These are phyloP conservation scores for Biscogniauxia mediterranea DNA, from an alignment of 2,329 filamentous ascomycete genomes.

Conservation along the genomic window DNA sequence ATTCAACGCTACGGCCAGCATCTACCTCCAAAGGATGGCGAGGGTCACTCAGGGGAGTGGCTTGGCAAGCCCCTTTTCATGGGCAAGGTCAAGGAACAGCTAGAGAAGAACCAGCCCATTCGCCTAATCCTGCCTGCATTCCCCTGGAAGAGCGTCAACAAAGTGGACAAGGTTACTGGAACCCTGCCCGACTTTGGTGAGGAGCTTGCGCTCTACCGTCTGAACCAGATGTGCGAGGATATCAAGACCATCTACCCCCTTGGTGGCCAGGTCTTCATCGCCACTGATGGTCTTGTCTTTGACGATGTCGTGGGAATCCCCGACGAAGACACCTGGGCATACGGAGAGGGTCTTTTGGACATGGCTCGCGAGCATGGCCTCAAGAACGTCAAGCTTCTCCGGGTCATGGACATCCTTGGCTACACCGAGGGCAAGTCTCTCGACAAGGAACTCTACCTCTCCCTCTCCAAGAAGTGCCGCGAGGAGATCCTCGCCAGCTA, in stretches of 20 bases:
- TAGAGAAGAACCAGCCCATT: constrained; percentile 1
- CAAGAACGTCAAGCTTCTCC: constrained; percentile 43
- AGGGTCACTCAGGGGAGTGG: neutral
- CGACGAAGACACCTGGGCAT: constrained; percentile 47
- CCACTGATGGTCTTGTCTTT: constrained; percentile 53
- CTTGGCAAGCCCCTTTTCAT: constrained; percentile 5
- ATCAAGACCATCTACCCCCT: constrained; percentile 45
- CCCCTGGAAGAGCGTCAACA: constrained; percentile 58
- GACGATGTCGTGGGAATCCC: constrained; percentile 51
- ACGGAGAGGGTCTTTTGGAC: constrained; percentile 43
- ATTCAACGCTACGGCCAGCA: constrained; percentile 4
- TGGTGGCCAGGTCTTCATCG: constrained; percentile 47
- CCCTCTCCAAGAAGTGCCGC: constrained; percentile 47
- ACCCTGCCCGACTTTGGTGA: constrained; percentile 51
- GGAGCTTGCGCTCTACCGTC: constrained; percentile 46
- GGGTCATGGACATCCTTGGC: constrained; percentile 45
- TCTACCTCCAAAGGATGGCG: neutral
- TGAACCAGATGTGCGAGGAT: constrained; percentile 46
- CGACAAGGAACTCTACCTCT: constrained; percentile 46
- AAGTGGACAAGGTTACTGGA: constrained; percentile 49
- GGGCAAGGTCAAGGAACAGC: neutral
- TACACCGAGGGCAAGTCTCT: constrained; percentile 33
- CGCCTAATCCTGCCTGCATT: constrained; percentile 47
- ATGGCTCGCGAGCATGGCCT: constrained; percentile 40
- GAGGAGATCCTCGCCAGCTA: constrained; percentile 44